Percentiles rank a stretch among this genome's conserved stretches.
These are phyloP conservation scores for Mollisia scopiformis DNA, from an alignment of 2,329 filamentous ascomycete genomes.

Conservation along the genomic window DNA sequence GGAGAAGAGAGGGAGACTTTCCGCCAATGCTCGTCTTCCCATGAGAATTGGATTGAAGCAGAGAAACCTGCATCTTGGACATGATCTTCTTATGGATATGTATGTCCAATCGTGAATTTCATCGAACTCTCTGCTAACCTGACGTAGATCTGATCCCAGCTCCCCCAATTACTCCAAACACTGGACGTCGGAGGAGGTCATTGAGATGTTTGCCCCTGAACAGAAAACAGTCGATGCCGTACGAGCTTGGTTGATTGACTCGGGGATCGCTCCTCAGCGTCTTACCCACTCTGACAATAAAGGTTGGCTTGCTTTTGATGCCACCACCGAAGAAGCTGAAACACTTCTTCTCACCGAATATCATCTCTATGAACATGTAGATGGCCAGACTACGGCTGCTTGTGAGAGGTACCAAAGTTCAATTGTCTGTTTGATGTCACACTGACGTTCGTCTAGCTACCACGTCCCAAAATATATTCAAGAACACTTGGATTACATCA, in stretches of 20 bases:
- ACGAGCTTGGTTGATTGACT: constrained; percentile 37
- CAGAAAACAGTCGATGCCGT: constrained; percentile 33
- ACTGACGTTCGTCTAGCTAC: constrained; percentile 33
- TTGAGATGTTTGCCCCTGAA: constrained; percentile 38
- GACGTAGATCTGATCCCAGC: constrained; percentile 26
- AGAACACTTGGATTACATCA: constrained; percentile 50
- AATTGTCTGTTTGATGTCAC: too few relatives aligned
- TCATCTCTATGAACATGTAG: constrained; percentile 38
- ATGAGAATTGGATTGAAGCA: constrained; percentile 49
- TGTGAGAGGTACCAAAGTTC: constrained; percentile 36
- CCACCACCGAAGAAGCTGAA: constrained; percentile 38
- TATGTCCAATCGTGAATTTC: neutral
- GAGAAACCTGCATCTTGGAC: constrained; percentile 45
- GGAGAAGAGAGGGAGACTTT: constrained; percentile 23
- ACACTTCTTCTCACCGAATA: constrained; percentile 38
- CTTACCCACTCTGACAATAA: constrained; percentile 37
- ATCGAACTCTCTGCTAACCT: neutral
- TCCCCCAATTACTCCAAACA: constrained; percentile 25
- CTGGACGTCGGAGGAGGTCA: constrained; percentile 23
- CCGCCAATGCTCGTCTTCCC: constrained; percentile 37
- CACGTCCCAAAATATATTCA: constrained; percentile 45
- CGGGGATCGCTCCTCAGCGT: constrained; percentile 35
- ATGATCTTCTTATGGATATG: constrained; percentile 45
- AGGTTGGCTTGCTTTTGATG: constrained; percentile 42
- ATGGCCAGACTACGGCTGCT: constrained; percentile 33